Base-by-base conservation (phyloP, 805 yeast species). In the Metahyphopichia silvanorum region DNA sequence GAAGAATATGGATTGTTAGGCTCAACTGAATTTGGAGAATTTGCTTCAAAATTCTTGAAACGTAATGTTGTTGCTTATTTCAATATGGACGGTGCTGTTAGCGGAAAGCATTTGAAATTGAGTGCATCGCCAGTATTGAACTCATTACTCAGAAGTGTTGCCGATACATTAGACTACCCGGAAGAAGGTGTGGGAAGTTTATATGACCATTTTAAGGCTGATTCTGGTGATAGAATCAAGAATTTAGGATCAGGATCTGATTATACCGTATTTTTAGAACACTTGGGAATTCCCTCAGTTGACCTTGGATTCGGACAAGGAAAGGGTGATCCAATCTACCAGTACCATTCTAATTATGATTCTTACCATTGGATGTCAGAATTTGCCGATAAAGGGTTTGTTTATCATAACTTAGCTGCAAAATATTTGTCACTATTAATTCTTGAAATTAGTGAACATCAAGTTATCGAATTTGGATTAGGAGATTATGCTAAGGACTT, bases 291-390 rank as follows among this genome's bases (percentile, higher is more conserved):
- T 26, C 71, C 82, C 2, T 70, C 82, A 0, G 57, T 74, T n/a
- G 83, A 81, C 53, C 37, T 79, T 29, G 83, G 81, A 0, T 83
- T 80, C 49, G 55, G 47, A 13, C 48, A 49, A 16, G 61, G 66
- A 7, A 46, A 50, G 9, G 60, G 52, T 6, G 82, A 78, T 31
- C 68, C 87, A 0, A 76, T 81, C 6, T 82, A 82, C 50, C 89
- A 81, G 39, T 81, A 83, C 53, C 91, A 83, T 51, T 81, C 89
- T 12, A 77, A 79, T 51, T 83, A 79, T 49, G 88, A 82, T 54
- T 79, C 86, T 1, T 77, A 60, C 53, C 64, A 76, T 42, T 83
- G 91, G 91, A 79, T 82, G 81, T 65, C 67, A 22, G 63, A 57
- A 4, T 71, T 54, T 50, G 83, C 76, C 18, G 89, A 82, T 49